Evolutionary conservation across 148 eudicot species (phyloP).

Genomic region (Vaccinium corymbosum): DNA sequence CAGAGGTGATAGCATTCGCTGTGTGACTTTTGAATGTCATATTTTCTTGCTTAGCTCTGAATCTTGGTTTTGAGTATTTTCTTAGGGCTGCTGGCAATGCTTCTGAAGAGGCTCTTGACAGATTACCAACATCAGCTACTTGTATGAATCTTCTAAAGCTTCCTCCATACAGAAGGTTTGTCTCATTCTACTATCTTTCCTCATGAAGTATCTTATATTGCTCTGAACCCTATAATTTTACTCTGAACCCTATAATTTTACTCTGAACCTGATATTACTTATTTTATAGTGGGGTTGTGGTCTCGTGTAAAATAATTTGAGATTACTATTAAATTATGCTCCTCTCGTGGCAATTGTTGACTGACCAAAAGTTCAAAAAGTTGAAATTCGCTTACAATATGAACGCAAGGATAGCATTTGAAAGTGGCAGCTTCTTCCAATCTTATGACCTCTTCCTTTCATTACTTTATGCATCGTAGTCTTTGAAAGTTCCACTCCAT

Average conservation of each 20-base stretch:
- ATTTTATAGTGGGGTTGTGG: not conserved
- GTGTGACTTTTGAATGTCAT: not conserved
- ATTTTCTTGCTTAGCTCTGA: not conserved
- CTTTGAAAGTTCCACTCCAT: not conserved
- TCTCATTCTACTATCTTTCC: not conserved
- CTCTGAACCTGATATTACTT: not conserved
- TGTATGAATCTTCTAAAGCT: slow-evolving; percentile 98
- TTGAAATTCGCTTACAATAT: not conserved
- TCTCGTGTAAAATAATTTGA: not conserved
- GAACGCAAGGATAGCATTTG: not conserved
- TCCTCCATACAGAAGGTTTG: slow-evolving; percentile 93
- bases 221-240: not conserved
- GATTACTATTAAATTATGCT: not conserved
- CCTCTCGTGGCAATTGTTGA: not conserved
- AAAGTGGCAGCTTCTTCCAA: not conserved
- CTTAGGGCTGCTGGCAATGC: slow-evolving; percentile 82
- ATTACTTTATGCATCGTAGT: not conserved
- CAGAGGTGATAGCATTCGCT: slow-evolving; percentile 54
- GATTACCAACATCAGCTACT: slow-evolving; percentile 95
- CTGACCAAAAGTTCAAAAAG: not conserved
- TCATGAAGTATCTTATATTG: not conserved
- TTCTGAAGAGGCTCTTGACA: slow-evolving; percentile 79
- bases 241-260: not conserved
- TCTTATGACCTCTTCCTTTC: not conserved
- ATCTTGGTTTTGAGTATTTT: slow-evolving; percentile 13